Conservation (phyloP, 2,329 filamentous ascomycete species). For the Fusarium marasasianum region DNA sequence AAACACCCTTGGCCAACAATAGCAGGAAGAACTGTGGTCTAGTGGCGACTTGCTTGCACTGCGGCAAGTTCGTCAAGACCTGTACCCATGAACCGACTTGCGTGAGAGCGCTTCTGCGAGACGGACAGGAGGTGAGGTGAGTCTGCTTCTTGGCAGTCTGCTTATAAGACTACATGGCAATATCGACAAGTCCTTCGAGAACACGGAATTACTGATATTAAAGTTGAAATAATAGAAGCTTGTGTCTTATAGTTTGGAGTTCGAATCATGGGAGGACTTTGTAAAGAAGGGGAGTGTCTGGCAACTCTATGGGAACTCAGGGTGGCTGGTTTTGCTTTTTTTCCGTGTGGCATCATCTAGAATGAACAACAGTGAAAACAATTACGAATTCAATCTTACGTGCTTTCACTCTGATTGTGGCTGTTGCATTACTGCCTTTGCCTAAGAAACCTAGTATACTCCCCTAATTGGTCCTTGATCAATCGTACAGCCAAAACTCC, state of each 20-base stretch:
- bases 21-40: not conserved
- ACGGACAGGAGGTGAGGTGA: not conserved
- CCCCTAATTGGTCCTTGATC: not conserved
- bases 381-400: not conserved
- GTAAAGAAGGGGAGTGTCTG: not conserved
- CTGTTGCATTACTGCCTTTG: not conserved
- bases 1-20: not conserved
- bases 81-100: not conserved
- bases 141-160: no score
- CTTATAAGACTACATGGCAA: no score
- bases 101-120: not conserved
- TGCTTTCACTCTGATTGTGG: not conserved
- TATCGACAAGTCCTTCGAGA: no score
- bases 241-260: fast-evolving
- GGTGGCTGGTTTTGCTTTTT: not conserved
- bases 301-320: not conserved
- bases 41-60: not conserved
- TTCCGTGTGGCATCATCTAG: fast-evolving
- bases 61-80: not conserved
- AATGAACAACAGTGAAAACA: not conserved
- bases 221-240: no score
- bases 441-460: not conserved
- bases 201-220: no score
- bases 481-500: not conserved
- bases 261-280: not conserved